Evolutionary conservation across 352 stramenopile genomes (phyloP), one percentile per base, ranked within the genome.

Genomic region (Pythium coloratum): DNA sequence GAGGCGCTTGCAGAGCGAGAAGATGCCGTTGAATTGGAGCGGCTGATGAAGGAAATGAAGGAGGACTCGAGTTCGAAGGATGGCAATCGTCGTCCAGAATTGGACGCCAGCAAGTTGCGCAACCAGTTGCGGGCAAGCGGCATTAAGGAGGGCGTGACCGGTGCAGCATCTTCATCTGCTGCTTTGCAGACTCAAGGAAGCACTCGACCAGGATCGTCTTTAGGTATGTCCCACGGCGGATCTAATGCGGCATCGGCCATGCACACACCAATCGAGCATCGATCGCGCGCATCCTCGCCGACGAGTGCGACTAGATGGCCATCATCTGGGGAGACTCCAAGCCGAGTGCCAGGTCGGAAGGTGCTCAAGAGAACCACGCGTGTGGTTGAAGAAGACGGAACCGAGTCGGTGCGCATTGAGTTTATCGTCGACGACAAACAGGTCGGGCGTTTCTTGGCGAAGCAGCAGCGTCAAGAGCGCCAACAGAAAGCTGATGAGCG

Each of bases 41-140:
- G 82, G 3, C 75, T 95, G 24, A 92, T 91, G 82, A 76, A 87
- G 38, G 85, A 93, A 34, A 94, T 95, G 87, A 88, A 92, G 33
- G 82, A 92, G 66, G 82, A 85, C 50, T 75, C 76, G n/a, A 72
- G 71, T n/a, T 30, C 73, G 13, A 67, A 76, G 26, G 84, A 69
- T 38, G 77, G 71, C 50, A 76, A 75, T 20, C 76, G 80, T 18
- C 86, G 86, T 26, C 77, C 82, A 24, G 86, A 94, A 57, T 71
- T 92, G 8, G 84, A 94, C 44, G 71, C 81, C 0, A 90, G 77
- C 28, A 57, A 81, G 36, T 53, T 94, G 16, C 77, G 84, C 20
- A 90, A 76, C 51, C 80, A 94, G 56, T 61, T 92, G 40, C 78
- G 81, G 14, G 84, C 82, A 30, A 94, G 84, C 75, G 86, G 84